phyloP scores from a whole-genome alignment of 345 rosid genomes.

The Citrus glauca region DNA sequence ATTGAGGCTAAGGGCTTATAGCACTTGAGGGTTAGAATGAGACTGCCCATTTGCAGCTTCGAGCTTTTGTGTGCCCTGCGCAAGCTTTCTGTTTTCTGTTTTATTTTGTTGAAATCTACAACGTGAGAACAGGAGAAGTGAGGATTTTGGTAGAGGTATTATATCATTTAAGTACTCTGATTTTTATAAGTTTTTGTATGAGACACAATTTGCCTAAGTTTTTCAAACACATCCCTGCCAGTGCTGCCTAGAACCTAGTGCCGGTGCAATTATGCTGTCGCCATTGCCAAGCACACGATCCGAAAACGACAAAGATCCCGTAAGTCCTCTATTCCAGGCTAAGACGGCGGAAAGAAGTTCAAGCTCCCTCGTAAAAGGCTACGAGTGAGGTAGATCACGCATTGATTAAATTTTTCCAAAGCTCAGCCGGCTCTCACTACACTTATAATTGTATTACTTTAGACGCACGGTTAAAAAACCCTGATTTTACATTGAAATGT shows the following conservation, averaged over 20 bases:
- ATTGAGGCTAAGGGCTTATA: slow-evolving; percentile 38
- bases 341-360: too few relatives aligned
- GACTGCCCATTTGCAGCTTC: slow-evolving; percentile 43
- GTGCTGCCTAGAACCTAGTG: background rate
- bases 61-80: background rate
- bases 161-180: background rate
- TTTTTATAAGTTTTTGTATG: too few relatives aligned
- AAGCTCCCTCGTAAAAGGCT: too few relatives aligned
- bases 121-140: background rate
- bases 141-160: background rate
- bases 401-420: too few relatives aligned
- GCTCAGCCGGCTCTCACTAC: too few relatives aligned
- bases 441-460: too few relatives aligned
- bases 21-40: slow-evolving; percentile 43
- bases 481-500: too few relatives aligned
- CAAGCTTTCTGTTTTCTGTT: background rate
- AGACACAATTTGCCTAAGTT: background rate
- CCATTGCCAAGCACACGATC: background rate
- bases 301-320: too few relatives aligned
- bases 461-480: too few relatives aligned
- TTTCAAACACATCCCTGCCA: background rate
- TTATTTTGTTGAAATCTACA: background rate
- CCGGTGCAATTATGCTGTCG: too few relatives aligned
- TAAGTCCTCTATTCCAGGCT: too few relatives aligned
- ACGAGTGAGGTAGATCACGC: too few relatives aligned